A percentile compares a stretch with the other conserved stretches of the same genome.
Conservation (phyloP, 208 protist species). For the Leishmania guyanensis region DNA sequence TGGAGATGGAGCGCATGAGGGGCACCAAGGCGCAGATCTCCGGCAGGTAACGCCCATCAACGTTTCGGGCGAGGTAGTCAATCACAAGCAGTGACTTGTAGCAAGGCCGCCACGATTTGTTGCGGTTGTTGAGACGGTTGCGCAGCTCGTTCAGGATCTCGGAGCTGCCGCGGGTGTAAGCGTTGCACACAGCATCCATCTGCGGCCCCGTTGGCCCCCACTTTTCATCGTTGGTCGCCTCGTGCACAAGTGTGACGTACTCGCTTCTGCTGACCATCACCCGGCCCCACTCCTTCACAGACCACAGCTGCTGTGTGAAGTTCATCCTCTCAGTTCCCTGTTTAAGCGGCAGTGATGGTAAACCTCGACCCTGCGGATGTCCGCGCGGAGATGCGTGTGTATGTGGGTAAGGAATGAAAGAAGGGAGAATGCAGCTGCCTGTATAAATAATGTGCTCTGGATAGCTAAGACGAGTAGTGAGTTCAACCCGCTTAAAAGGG, state of each 20-base stretch:
- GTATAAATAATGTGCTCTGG: neutral
- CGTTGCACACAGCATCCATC: conserved; percentile 85
- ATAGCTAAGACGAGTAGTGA: neutral
- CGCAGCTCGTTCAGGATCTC: conserved; percentile 86
- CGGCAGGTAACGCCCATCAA: conserved; percentile 58
- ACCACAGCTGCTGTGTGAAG: conserved; percentile 66
- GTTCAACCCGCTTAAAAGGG: neutral
- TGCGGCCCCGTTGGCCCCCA: conserved; percentile 89
- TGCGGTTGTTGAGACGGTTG: conserved; percentile 78
- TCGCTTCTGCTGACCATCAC: conserved; percentile 77
- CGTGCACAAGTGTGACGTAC: conserved; percentile 71
- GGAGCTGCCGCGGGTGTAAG: conserved; percentile 55
- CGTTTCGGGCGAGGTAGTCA: conserved; percentile 85
- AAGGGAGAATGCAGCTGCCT: neutral
- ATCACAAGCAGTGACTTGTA: conserved; percentile 90
- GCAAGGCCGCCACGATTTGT: conserved; percentile 85
- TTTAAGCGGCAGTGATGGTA: neutral
- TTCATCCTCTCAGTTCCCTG: conserved; percentile 26
- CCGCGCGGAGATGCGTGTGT: neutral
- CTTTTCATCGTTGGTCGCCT: conserved; percentile 88
- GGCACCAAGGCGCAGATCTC: conserved; percentile 74
- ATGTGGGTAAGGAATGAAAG: neutral
- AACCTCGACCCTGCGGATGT: neutral
- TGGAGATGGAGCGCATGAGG: conserved; percentile 68
- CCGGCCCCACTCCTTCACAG: conserved; percentile 80